Conservation (phyloP, 495 filamentous ascomycete species). For the Xylaria palmicola region DNA sequence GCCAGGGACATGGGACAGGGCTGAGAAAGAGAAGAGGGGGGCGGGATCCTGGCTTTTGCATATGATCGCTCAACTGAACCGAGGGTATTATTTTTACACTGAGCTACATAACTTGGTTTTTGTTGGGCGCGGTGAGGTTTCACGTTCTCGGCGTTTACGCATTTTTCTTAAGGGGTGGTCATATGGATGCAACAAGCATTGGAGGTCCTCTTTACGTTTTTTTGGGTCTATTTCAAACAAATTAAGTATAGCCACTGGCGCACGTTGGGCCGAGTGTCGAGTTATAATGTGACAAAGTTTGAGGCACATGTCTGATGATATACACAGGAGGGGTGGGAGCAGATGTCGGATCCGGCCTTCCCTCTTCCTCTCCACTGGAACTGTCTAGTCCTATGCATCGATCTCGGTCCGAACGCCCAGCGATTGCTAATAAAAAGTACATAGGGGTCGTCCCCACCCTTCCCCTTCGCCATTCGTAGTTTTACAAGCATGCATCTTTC, state of each 20-base stretch:
- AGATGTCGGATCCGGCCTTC: not conserved
- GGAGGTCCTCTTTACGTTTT: too few relatives aligned
- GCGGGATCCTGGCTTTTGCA: too few relatives aligned
- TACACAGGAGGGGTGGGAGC: slow-evolving; percentile 1
- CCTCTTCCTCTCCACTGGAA: not conserved
- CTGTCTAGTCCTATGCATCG: not conserved
- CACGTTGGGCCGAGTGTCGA: not conserved
- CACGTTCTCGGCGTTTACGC: slow-evolving; percentile 1
- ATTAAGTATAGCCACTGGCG: not conserved
- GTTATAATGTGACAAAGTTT: not conserved
- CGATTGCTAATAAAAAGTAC: not conserved
- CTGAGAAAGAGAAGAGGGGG: too few relatives aligned
- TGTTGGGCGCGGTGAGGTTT: too few relatives aligned
- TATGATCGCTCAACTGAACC: too few relatives aligned
- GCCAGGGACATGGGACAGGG: slow-evolving; percentile 37
- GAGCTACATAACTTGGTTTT: too few relatives aligned
- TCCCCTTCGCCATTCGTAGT: not conserved
- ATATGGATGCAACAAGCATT: slow-evolving; percentile 2
- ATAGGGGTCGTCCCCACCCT: not conserved
- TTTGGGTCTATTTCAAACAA: slow-evolving; percentile 13
- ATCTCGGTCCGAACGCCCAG: not conserved
- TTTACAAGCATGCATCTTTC: not conserved
- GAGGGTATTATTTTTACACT: too few relatives aligned
- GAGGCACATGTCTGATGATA: slow-evolving; percentile 7
- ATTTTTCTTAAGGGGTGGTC: not conserved